Evolutionary conservation across 2,329 filamentous ascomycete species (phyloP), one percentile per base, ranked within the genome.

Genomic region (Cordyceps fumosorosea): DNA sequence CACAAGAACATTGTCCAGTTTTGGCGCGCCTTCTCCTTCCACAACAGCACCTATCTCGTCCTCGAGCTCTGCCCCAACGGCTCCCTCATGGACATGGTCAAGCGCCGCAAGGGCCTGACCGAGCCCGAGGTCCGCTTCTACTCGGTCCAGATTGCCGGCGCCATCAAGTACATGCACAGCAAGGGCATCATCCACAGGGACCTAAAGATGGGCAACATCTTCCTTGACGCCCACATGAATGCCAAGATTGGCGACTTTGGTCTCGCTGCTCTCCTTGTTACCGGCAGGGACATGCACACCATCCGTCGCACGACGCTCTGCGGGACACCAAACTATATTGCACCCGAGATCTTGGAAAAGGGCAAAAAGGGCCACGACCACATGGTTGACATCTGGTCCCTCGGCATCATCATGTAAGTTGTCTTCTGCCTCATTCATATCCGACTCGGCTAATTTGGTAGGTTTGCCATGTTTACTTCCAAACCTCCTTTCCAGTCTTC

Each of bases 211-310:
- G 96, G 95, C 55, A 99, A 99, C 73, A 88, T 99, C 67, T 99
- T 99, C 70, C 81, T 99, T 58, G 95, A 99, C 74, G 85, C 86
- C 60, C 82, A 92, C 67, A 97, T 99, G 93, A 96, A 99, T 71
- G 89, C 96, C 69, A 99, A 99, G 74, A 91, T 99, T 69, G 95
- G 95, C 51, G 95, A 99, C 74, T 99, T 99, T 77, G 95, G 95
- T 3, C 81, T 99, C 61, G 95, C 95, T 34, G 95, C 96, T 32
- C 81, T 99, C 68, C 81, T 98, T 62, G 87, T 98, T 51, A 96
- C 93, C 11, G 91, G 93, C 71, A 92, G 89, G 73, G 95, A 99
- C 71, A 90, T 91, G 83, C 88, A 87, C 74, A 91, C 85, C 64
- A 86, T 86, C 69, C 86, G 95, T 66, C 85, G 96, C 69, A 97